Conservation (phyloP, 2,329 filamentous ascomycete species). For the Aureobasidium namibiae region DNA sequence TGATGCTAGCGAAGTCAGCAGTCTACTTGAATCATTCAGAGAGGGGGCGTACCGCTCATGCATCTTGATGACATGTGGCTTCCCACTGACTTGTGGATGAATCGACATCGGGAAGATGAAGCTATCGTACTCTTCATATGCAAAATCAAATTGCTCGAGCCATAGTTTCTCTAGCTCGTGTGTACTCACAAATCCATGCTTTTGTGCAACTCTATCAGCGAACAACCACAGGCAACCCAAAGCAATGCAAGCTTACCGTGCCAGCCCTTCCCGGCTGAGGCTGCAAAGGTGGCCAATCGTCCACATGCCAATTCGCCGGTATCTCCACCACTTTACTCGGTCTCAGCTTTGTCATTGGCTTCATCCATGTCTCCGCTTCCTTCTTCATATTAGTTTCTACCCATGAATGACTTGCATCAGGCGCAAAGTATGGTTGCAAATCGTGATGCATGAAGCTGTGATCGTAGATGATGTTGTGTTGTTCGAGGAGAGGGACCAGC, state of each 20-base stretch:
- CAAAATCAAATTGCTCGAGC: slow-evolving; percentile 40
- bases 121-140: slow-evolving; percentile 37
- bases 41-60: slow-evolving; percentile 29
- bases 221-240: background rate
- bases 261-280: slow-evolving; percentile 23
- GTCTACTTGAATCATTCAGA: too few species aligned
- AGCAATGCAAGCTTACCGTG: slow-evolving; percentile 6
- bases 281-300: slow-evolving; percentile 39
- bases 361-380: slow-evolving; percentile 31
- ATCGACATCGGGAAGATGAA: slow-evolving; percentile 42
- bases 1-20: slow-evolving; percentile 22
- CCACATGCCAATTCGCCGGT: slow-evolving; percentile 39
- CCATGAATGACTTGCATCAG: slow-evolving; percentile 21
- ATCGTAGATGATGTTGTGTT: slow-evolving; percentile 38
- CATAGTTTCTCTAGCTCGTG: slow-evolving; percentile 35
- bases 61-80: slow-evolving; percentile 40
- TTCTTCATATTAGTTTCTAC: slow-evolving; percentile 26
- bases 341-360: slow-evolving; percentile 27
- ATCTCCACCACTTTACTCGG: slow-evolving; percentile 35
- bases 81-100: slow-evolving; percentile 41
- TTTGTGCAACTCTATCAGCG: background rate
- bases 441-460: slow-evolving; percentile 44
- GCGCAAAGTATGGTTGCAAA: slow-evolving; percentile 29
- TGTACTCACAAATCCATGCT: slow-evolving; percentile 36
- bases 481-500: slow-evolving; percentile 33